These are phyloP conservation scores for Geotrichum armillariae DNA, from an alignment of 1,139 yeast species.

Conservation along the genomic window DNA sequence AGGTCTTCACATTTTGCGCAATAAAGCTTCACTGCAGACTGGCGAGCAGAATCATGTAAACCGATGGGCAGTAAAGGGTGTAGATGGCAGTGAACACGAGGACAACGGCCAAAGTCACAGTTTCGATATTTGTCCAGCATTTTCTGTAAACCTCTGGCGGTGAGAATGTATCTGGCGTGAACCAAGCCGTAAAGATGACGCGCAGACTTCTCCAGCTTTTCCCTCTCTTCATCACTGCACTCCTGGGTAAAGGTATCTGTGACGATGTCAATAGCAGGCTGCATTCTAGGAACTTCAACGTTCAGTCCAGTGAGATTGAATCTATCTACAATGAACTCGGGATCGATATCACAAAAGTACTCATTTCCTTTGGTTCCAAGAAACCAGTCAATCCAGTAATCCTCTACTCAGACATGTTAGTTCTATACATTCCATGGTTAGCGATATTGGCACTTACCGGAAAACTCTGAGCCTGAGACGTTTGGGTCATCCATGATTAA, in stretches of 20 bases:
- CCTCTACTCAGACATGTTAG: conserved; percentile 41
- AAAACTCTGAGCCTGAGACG: conserved; percentile 18
- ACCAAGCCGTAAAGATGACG: conserved; percentile 74
- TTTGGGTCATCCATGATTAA: conserved; percentile 2
- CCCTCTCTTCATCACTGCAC: conserved; percentile 55
- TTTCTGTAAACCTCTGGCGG: conserved; percentile 85
- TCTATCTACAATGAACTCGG: conserved; percentile 87
- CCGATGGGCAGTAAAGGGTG: conserved; percentile 95
- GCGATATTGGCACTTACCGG: conserved; percentile 11
- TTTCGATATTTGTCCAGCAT: conserved; percentile 86
- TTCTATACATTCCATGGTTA: not conserved
- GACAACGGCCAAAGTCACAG: conserved; percentile 96
- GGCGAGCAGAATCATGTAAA: conserved; percentile 78
- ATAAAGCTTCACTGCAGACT: conserved; percentile 82
- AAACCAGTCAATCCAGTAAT: conserved; percentile 93
- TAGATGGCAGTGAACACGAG: conserved; percentile 84
- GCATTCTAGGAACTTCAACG: conserved; percentile 77
- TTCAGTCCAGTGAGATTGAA: conserved; percentile 92
- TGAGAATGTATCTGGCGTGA: conserved; percentile 83
- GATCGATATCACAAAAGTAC: conserved; percentile 92
- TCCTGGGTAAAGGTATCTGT: conserved; percentile 57
- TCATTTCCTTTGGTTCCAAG: conserved; percentile 91
- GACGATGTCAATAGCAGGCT: conserved; percentile 79
- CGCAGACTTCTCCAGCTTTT: conserved; percentile 73
- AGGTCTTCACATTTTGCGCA: conserved; percentile 96